phyloP scores from a whole-genome alignment of 345 rosid species.

The Triadica sebifera region DNA sequence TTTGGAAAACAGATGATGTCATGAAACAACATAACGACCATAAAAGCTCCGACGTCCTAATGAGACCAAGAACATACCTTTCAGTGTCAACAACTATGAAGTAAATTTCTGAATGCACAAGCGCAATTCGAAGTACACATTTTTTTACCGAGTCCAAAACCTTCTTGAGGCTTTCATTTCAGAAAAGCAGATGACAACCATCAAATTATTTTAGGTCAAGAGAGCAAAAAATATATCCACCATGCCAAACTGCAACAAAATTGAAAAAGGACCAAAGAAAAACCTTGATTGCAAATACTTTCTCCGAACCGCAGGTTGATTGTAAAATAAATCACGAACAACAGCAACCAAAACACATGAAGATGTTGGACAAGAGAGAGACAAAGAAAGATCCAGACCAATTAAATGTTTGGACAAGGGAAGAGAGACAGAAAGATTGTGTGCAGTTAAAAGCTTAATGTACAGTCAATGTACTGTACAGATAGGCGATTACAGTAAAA shows the following conservation, averaged over 20 bases:
- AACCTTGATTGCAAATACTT: constrained; percentile 76
- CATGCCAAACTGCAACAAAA: not conserved
- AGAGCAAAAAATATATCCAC: constrained; percentile 5
- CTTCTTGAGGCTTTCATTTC: constrained; percentile 68
- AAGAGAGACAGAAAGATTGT: no score
- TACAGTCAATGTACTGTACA: not conserved
- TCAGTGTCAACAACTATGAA: constrained; percentile 68
- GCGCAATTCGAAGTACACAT: constrained; percentile 61
- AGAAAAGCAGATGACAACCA: constrained; percentile 21
- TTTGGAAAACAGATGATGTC: constrained; percentile 13
- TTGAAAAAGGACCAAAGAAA: constrained; percentile 10
- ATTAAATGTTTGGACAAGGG: no score
- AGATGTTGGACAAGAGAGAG: constrained; percentile 1
- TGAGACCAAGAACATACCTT: constrained; percentile 42
- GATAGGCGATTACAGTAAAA: not conserved
- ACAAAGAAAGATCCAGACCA: not conserved
- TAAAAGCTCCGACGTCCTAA: constrained; percentile 20
- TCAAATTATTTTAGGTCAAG: constrained; percentile 17
- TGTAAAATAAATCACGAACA: constrained; percentile 81
- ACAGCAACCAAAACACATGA: constrained; percentile 45
- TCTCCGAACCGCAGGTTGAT: constrained; percentile 84
- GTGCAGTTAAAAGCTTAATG: no score
- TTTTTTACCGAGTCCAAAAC: constrained; percentile 69
- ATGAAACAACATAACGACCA: constrained; percentile 16
- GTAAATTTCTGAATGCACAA: constrained; percentile 67